These are phyloP conservation scores for Botryobasidium botryosum DNA, from an alignment of 768 basidiomycete genomes.

Conservation along the genomic window DNA sequence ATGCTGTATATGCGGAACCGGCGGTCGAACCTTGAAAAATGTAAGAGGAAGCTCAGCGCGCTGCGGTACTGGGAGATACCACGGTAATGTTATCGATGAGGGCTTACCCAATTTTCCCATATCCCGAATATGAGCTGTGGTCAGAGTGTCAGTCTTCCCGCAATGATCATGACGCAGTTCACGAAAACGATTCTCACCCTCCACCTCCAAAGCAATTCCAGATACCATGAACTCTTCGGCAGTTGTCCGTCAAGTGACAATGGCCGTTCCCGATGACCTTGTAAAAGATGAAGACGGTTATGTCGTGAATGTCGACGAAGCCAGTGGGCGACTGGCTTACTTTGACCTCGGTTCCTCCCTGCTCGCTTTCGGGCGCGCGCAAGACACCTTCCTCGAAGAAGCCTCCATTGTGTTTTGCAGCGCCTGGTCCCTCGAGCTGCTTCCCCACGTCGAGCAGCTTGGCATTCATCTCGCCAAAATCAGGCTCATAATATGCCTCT, in stretches of 20 bases:
- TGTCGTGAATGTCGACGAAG: too few species aligned
- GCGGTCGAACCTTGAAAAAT: constrained; percentile 53
- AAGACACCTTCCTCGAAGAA: constrained; percentile 76
- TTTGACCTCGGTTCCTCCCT: constrained; percentile 57
- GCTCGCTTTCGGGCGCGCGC: constrained; percentile 52
- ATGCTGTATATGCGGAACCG: constrained; percentile 81
- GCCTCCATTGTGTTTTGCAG: constrained; percentile 54
- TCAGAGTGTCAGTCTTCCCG: constrained; percentile 5
- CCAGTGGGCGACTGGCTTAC: constrained; percentile 12
- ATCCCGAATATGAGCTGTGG: constrained; percentile 68
- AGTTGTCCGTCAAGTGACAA: constrained; percentile 80
- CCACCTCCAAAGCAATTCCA: constrained; percentile 90
- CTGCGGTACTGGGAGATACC: constrained; percentile 10
- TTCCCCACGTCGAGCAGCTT: constrained; percentile 53
- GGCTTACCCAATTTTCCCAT: constrained; percentile 54
- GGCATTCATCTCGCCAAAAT: constrained; percentile 29
- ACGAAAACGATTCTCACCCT: constrained; percentile 31
- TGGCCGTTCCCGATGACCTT: constrained; percentile 75
- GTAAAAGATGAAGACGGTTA: too few species aligned
- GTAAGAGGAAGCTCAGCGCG: not conserved
- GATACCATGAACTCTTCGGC: constrained; percentile 64
- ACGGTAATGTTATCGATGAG: too few species aligned
- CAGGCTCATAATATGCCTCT: constrained; percentile 57
- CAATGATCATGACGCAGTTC: not conserved
- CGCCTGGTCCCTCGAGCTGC: constrained; percentile 39